Evolutionary conservation across 768 basidiomycete species (phyloP).

Genomic region (Lactarius evosmus): DNA sequence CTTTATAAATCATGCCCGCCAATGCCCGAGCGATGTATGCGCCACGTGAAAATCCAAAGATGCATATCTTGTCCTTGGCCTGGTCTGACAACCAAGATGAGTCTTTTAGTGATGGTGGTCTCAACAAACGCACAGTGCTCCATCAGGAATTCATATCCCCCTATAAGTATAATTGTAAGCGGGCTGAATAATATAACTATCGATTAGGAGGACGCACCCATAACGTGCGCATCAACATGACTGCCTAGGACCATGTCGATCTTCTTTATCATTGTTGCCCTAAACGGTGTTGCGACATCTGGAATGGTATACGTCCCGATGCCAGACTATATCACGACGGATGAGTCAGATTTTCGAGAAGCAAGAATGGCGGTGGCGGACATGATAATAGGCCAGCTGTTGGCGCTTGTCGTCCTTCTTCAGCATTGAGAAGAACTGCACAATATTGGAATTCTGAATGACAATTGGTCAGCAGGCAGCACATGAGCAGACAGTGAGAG

Average conservation of each 20-base stretch:
- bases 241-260: constrained; percentile 61
- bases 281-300: constrained; percentile 55
- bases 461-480: background rate
- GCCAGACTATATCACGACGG: constrained; percentile 49
- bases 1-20: constrained; percentile 74
- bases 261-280: constrained; percentile 51
- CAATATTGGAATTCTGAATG: constrained; percentile 65
- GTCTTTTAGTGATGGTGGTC: background rate
- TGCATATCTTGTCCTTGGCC: constrained; percentile 70
- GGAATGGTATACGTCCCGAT: constrained; percentile 71
- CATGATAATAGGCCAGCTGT: constrained; percentile 78
- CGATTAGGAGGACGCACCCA: constrained; percentile 43
- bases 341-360: background rate
- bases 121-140: constrained; percentile 53
- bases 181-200: too few species aligned
- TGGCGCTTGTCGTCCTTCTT: constrained; percentile 59
- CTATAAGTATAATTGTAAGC: constrained; percentile 34
- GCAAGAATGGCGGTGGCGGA: constrained; percentile 26
- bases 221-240: constrained; percentile 66
- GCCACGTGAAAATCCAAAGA: constrained; percentile 80
- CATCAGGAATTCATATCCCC: constrained; percentile 77
- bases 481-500: background rate
- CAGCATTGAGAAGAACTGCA: constrained; percentile 65
- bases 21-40: constrained; percentile 68
- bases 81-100: constrained; percentile 42